Conservation (phyloP, 164 flowering plant genomes). For the Taxillus chinensis region DNA sequence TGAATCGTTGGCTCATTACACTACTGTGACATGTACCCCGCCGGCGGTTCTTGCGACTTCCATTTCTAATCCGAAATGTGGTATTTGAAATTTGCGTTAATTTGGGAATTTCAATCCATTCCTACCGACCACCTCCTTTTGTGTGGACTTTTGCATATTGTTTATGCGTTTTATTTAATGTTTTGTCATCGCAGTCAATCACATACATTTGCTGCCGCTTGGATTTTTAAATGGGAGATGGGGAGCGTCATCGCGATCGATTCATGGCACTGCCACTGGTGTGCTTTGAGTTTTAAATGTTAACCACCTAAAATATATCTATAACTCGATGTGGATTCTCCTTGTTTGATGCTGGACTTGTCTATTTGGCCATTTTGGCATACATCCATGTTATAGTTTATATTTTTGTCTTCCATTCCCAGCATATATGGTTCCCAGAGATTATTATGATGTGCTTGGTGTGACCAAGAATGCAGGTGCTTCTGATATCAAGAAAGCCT, state of each 20-base stretch:
- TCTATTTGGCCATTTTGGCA: neutral
- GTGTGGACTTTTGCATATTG: neutral
- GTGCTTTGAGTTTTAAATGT: no score
- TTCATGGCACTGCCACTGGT: neutral
- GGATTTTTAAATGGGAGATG: neutral
- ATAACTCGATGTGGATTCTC: neutral
- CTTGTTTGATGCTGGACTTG: neutral
- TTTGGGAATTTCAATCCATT: neutral
- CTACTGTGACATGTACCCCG: no score
- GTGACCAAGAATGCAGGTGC: neutral
- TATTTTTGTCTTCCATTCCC: neutral
- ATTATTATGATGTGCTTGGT: neutral
- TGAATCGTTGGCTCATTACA: neutral
- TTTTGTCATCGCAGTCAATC: neutral
- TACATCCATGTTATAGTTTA: neutral
- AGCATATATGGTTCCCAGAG: neutral
- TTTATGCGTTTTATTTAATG: neutral
- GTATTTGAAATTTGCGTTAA: neutral
- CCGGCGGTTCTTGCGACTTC: neutral
- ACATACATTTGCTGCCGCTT: neutral
- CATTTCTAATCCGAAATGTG: neutral
- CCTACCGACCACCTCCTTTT: neutral
- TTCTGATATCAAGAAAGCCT: neutral
- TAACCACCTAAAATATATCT: no score
- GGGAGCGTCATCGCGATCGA: neutral